Evolutionary conservation across 345 rosid species (phyloP), one percentile per base, ranked within the genome.

Genomic region (Raphanus raphanistrum): DNA sequence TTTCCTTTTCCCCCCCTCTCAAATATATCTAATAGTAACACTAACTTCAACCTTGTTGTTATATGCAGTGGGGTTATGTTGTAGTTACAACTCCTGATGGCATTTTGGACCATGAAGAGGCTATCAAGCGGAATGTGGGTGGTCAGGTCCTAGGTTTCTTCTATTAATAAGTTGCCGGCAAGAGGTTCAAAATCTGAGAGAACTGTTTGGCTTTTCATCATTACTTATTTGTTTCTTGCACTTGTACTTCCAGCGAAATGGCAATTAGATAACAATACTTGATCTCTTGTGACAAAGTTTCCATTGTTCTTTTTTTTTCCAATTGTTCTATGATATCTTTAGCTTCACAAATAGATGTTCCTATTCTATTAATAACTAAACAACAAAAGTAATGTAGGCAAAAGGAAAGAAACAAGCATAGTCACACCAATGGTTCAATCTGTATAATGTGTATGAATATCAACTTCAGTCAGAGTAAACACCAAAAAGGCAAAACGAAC

Each of bases 61-160:
- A 16, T 26, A 6, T 81, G 75, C 87, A 94, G 97, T 95, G 97
- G 95, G 98, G 98, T 80, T 95, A 88, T 81, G 90, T 95, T 63
- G 94, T 91, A 17, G 79, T 95, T 66, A 88, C 98, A 60, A 91
- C 99, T 71, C 97, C 97, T 0, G 94, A 92, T 48, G 99, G 96
- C 59, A 83, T 95, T 79, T 81, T 95, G 92, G 99, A 95, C 73
- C 98, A 95, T 76, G 98, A 95, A 82, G 94, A 90, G 70, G 99
- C 99, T 41, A 80, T 84, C 12, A 86, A 58, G 67, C 82, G 88
- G 66, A 92, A 95, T 57, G 93, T 86, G 6, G 98, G 97, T 62
- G 99, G 97, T 79, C 96, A 90, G 64, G 93, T 95, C 79, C 90
- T 92, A 77, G 98, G 99, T 77, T 89, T 86, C 81, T 95, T 95